A percentile compares a stretch with the other conserved stretches of the same genome.
These are phyloP conservation scores for Pigoraptor vietnamica DNA, from an alignment of 78 protist species.

Conservation along the genomic window DNA sequence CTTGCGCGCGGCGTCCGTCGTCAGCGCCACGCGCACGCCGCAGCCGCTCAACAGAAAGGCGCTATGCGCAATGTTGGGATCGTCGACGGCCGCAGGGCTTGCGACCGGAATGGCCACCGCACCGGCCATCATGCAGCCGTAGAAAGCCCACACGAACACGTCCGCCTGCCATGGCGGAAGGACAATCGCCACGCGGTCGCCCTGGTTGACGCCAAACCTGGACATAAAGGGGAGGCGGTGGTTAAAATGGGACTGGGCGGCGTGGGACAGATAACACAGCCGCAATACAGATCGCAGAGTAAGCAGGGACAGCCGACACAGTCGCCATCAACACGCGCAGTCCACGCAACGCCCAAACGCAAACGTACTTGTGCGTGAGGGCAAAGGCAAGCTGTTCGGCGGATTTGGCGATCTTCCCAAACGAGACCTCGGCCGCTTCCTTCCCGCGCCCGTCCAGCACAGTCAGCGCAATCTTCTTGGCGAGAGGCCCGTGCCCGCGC, in stretches of 20 bases:
- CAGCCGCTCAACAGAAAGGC: background rate
- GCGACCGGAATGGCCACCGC: background rate
- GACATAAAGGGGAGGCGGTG: too few species aligned
- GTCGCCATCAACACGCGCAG: too few species aligned
- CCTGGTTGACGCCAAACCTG: background rate
- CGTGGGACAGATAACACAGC: too few species aligned
- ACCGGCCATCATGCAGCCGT: background rate
- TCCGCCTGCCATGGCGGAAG: background rate
- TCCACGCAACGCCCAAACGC: too few species aligned
- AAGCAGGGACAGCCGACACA: too few species aligned
- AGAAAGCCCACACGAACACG: background rate
- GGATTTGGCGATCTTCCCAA: background rate
- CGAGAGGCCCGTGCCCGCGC: background rate
- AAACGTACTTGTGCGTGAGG: background rate
- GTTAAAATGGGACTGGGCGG: too few species aligned
- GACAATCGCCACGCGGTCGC: background rate
- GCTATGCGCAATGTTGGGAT: background rate
- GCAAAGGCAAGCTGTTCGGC: background rate
- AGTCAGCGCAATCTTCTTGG: background rate
- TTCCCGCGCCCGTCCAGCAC: background rate
- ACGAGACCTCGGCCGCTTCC: background rate
- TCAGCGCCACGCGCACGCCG: background rate
- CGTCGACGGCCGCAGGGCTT: background rate
- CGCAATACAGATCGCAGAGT: too few species aligned
- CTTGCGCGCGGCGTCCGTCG: background rate